These are phyloP conservation scores for Penicillium sp. DNA, from an alignment of 2,329 filamentous ascomycete species.

Conservation along the genomic window DNA sequence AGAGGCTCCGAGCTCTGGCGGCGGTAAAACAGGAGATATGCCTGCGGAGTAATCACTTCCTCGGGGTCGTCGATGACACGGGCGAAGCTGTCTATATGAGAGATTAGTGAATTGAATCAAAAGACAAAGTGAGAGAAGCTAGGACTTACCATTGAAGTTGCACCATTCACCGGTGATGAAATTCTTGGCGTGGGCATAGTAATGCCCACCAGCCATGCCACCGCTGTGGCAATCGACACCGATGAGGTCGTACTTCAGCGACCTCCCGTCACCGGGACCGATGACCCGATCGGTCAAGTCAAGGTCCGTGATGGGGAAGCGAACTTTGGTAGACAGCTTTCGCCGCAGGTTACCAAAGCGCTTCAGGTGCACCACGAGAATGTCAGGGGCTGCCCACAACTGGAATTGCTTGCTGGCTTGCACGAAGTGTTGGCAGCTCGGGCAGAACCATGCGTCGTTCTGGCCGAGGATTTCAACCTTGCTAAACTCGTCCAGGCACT, in stretches of 20 bases:
- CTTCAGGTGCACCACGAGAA: conserved; percentile 91
- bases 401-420: conserved; percentile 95
- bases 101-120: conserved; percentile 39
- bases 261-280: conserved; percentile 72
- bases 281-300: conserved; percentile 78
- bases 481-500: conserved; percentile 91
- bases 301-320: conserved; percentile 84
- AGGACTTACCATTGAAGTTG: conserved; percentile 79
- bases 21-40: conserved; percentile 94
- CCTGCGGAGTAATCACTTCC: conserved; percentile 66
- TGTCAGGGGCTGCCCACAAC: conserved; percentile 93
- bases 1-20: conserved; percentile 72
- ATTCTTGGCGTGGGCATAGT: conserved; percentile 91
- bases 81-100: conserved; percentile 61
- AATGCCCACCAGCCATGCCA: conserved; percentile 88
- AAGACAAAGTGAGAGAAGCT: not conserved
- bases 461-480: conserved; percentile 91
- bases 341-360: conserved; percentile 61
- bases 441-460: conserved; percentile 97
- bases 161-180: conserved; percentile 89
- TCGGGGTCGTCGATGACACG: conserved; percentile 60
- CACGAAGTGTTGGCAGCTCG: conserved; percentile 87
- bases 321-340: conserved; percentile 88
- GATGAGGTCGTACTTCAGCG: conserved; percentile 85
- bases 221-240: conserved; percentile 95